Evolutionary conservation across 2,329 filamentous ascomycete genomes (phyloP), one percentile per base, ranked within the genome.

Genomic region (Plectosphaerella cucumerina): DNA sequence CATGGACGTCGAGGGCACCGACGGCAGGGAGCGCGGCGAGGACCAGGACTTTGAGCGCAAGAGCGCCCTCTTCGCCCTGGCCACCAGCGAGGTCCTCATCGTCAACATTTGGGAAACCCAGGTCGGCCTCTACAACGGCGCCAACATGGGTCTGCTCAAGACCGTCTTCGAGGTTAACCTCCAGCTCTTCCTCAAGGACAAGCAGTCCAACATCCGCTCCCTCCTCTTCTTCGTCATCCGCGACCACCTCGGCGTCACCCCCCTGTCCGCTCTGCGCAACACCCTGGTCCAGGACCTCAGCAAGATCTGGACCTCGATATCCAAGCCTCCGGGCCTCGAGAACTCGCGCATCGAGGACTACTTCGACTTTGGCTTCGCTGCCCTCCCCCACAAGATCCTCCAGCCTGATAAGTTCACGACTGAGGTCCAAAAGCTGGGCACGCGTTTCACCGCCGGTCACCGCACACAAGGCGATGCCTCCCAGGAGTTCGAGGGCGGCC

Each of bases 21-120:
- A 99, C 68, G 94, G 94, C 48, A 85, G 94, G 59, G 94, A 99
- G 74, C 82, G 94, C 59, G 94, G 94, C 57, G 94, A 99, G 70
- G 94, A 99, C 66, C 94, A 99, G 70, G 94, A 99, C 67, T 99
- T 99, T 70, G 94, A 99, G 80, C 83, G 94, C 64, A 99, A 99
- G 77, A 97, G 92, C 69, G 94, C 94, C 21, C 81, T 99, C 18
- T 99, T 99, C 72, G 94, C 94, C 48, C 81, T 99, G 62, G 94
- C 94, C 47, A 99, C 94, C 17, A 97, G 93, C 68, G 94, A 99
- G 74, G 93, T 99, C 48, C 79, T 99, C 60, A 95, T 99, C 65
- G 88, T 99, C 70, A 99, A 99, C 67, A 96, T 99, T 59, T 99
- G 94, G 94, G 94, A 99, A 72, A 93, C 97, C 70, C 94, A 99